Base-by-base conservation (phyloP, 2,329 filamentous ascomycete genomes). In the Apiospora arundinis region DNA sequence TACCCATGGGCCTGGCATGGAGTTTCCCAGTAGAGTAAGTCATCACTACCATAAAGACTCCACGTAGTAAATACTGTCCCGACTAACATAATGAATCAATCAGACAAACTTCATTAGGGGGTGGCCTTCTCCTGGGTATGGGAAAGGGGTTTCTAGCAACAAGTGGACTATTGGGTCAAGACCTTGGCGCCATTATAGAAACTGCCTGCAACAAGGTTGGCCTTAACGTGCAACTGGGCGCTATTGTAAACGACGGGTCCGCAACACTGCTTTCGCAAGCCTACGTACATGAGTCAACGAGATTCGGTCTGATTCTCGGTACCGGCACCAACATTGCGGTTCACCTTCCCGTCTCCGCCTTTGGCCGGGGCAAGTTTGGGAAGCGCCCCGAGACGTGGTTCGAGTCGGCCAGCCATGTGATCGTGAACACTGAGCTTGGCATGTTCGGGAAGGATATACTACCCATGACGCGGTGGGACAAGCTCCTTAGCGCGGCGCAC, bases 21-120 rank as follows among this genome's bases (percentile, higher is more conserved):
- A 92, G 90, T 72, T 93, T 93, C 75, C 91, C 91, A 37, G 89
- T 92, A 63, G 88, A 92, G 90, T 92, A 83, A 78, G 89, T 84
- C 49, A 66, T 46, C 73, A 2, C 69, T 25, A 2, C n/a, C 28
- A 69, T 69, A 21, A 75, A 12, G 18, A n/a, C 11, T 6, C 4
- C n/a, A 9, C 2, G 7, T 21, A 23, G 21, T 21, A 8, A n/a
- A 37, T 3, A 16, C 28, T 18, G 16, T 60, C 37, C 52, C 32
- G n/a, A 12, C 56, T 63, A 23, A 23, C 18, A 63, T n/a, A 2
- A 5, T 40, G 56, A 40, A n/a, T 4, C 32, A n/a, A 63, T 76
- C 68, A 91, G 90, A 74, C 91, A 92, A 87, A 90, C 89, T 16
- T 91, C 90, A 2, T 81, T 91, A 42, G 86, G 86, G 67, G 86